Evolutionary conservation across 78 protist genomes (phyloP), one percentile per base, ranked within the genome.

Genomic region (Dictyostelium brefeldianum): DNA sequence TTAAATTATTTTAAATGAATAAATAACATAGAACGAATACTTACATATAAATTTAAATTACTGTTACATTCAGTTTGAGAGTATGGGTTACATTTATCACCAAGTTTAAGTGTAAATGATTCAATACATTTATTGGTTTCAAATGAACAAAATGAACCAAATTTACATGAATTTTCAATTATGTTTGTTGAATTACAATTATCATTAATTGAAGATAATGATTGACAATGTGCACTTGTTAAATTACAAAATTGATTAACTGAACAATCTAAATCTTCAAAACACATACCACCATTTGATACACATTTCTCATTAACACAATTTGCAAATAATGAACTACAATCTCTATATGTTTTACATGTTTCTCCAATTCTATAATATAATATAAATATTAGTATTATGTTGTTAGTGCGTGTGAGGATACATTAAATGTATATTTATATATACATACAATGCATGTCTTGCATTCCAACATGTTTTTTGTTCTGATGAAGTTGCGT

Each of bases 291-390:
- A 25, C 29, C 41, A 65, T 65, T 65, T 14, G 73, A 65, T 65
- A 25, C 29, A 14, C 73, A 65, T 65, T 65, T 65, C 14, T 46
- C 73, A 65, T 65, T 29, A 25, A 65, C 36, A 14, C 73, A 65
- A 29, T 65, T 31, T 65, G 73, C 73, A 65, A 65, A 65, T 29
- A 65, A 65, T 27, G 43, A 25, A 65, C 73, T 65, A 29, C 73
- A 65, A 65, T 65, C 73, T 65, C 46, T 65, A 29, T 25, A 65
- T 25, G n/a, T 29, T 10, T 15, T 9, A 65, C 73, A 65, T 25
- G 5, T 12, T 65, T 65, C 73, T 10, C 29, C 73, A 14, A 65
- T 65, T 29, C 73, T 65, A 12, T 12, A 65, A 27, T 8, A 59
- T 20, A 22, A 4, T 9, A 36, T 36, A 3, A 36, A 36, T 36